A percentile compares a stretch with the other conserved stretches of the same genome.
Evolutionary conservation across 1,139 yeast species (phyloP).

Genomic region (Sugiyamaella xylanicola): DNA sequence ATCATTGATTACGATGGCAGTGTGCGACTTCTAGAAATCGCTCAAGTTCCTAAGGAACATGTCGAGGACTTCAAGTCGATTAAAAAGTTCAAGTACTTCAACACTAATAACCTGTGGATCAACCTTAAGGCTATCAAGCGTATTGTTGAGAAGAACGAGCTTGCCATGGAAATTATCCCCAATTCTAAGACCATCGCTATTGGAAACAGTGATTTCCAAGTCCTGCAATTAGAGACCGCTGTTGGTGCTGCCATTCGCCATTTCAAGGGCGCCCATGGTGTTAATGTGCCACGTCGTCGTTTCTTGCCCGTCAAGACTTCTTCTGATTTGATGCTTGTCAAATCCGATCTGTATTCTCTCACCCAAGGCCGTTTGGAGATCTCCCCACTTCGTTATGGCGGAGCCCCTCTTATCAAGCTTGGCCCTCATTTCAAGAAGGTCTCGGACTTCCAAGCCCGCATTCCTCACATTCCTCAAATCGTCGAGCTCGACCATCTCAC

Average conservation of each 20-base stretch:
- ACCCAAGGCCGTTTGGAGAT: constrained; percentile 89
- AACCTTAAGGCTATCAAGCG: constrained; percentile 92
- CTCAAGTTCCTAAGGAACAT: constrained; percentile 98
- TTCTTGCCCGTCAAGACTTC: constrained; percentile 98
- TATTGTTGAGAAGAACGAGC: constrained; percentile 79
- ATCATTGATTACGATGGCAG: constrained; percentile 93
- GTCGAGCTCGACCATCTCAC: constrained; percentile 96
- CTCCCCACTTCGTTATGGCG: constrained; percentile 80
- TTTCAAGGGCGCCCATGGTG: constrained; percentile 94
- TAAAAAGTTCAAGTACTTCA: constrained; percentile 96
- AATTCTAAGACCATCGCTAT: constrained; percentile 79
- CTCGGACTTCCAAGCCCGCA: constrained; percentile 82
- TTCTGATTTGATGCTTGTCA: constrained; percentile 89
- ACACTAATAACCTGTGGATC: constrained; percentile 97
- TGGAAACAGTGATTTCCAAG: constrained; percentile 78
- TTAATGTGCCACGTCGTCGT: constrained; percentile 96
- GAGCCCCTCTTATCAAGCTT: constrained; percentile 92
- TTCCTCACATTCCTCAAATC: constrained; percentile 94
- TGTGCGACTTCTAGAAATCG: constrained; percentile 93
- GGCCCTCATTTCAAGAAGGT: constrained; percentile 98
- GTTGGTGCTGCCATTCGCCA: constrained; percentile 99
- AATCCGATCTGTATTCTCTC: constrained; percentile 90
- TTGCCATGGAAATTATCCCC: constrained; percentile 93
- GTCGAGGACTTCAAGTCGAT: constrained; percentile 97
- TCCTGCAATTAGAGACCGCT: constrained; percentile 95